These are phyloP conservation scores for Suhomyces xylopsoci DNA, from an alignment of 805 yeast species.

Conservation along the genomic window DNA sequence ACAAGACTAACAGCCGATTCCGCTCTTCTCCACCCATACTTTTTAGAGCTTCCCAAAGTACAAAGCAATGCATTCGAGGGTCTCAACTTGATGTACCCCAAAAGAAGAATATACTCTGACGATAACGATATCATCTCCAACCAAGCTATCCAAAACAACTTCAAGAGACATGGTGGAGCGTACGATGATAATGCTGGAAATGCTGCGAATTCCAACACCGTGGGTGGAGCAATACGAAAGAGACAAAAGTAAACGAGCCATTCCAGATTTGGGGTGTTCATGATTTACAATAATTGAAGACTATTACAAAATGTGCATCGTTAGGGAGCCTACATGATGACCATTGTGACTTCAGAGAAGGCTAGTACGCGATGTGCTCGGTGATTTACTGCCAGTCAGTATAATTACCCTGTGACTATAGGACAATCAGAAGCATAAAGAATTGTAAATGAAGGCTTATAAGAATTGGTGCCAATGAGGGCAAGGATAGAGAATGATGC, in stretches of 20 bases:
- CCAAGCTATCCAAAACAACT: constrained; percentile 17
- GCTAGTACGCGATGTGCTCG: too few relatives aligned
- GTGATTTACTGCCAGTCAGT: not conserved
- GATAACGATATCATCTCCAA: constrained; percentile 68
- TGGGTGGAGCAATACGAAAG: constrained; percentile 17
- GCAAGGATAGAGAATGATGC: not conserved
- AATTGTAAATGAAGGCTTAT: not conserved
- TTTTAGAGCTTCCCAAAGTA: constrained; percentile 66
- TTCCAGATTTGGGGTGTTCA: not conserved
- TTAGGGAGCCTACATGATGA: too few relatives aligned
- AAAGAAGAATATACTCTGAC: constrained; percentile 80
- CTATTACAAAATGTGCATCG: too few relatives aligned
- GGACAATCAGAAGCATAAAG: not conserved
- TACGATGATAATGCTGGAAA: constrained; percentile 16
- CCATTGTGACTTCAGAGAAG: too few relatives aligned
- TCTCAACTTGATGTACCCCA: constrained; percentile 71
- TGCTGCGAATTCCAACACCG: not conserved
- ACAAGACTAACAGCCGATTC: constrained; percentile 73
- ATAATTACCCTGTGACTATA: not conserved
- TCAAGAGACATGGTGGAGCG: constrained; percentile 25
- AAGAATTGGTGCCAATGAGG: not conserved
- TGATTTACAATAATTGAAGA: not conserved
- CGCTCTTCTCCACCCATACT: constrained; percentile 76
- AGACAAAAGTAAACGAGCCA: constrained; percentile 17
- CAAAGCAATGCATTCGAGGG: constrained; percentile 78